phyloP scores from a whole-genome alignment of 2,329 filamentous ascomycete genomes.

The Zalaria sp. region DNA sequence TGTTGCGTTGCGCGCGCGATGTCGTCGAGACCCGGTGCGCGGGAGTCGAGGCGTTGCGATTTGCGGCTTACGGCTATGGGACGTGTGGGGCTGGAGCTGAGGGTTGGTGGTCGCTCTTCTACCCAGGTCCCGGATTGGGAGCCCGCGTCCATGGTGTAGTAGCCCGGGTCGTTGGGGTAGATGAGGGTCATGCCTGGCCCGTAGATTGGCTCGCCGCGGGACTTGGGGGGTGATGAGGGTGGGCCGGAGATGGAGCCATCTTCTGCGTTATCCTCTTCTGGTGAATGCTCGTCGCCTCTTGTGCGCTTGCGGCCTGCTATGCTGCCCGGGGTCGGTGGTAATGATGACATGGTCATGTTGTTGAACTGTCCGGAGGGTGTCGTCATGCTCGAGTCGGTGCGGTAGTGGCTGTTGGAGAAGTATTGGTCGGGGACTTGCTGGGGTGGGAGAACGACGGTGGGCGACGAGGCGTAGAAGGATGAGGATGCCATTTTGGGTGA shows the following conservation, averaged over 20 bases:
- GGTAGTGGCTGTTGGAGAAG: constrained; percentile 15
- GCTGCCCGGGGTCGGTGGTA: constrained; percentile 9
- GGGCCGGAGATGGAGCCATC: constrained; percentile 34
- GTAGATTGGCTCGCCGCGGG: constrained; percentile 53
- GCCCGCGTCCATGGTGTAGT: constrained; percentile 42
- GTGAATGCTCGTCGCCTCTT: constrained; percentile 49
- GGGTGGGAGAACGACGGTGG: constrained; percentile 31
- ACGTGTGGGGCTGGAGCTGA: constrained; percentile 31
- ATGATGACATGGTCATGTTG: constrained; percentile 9
- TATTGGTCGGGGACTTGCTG: constrained; percentile 21
- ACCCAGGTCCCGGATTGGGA: constrained; percentile 61
- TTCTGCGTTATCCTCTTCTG: constrained; percentile 44
- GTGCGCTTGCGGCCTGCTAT: constrained; percentile 60
- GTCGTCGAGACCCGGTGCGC: constrained; percentile 26
- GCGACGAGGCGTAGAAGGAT: constrained; percentile 29
- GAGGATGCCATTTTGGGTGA: not conserved
- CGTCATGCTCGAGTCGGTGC: constrained; percentile 6
- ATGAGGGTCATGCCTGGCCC: constrained; percentile 62
- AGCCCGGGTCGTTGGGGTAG: constrained; percentile 45
- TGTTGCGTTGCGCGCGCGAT: constrained; percentile 13
- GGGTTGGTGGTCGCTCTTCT: constrained; percentile 41
- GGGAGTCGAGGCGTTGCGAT: constrained; percentile 46
- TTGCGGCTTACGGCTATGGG: constrained; percentile 50
- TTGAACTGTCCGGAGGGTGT: constrained; percentile 9
- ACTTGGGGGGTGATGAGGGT: constrained; percentile 32